Evolutionary conservation across 192 early-diverging fungal species (phyloP).

Genomic region (Coemansia reversa): DNA sequence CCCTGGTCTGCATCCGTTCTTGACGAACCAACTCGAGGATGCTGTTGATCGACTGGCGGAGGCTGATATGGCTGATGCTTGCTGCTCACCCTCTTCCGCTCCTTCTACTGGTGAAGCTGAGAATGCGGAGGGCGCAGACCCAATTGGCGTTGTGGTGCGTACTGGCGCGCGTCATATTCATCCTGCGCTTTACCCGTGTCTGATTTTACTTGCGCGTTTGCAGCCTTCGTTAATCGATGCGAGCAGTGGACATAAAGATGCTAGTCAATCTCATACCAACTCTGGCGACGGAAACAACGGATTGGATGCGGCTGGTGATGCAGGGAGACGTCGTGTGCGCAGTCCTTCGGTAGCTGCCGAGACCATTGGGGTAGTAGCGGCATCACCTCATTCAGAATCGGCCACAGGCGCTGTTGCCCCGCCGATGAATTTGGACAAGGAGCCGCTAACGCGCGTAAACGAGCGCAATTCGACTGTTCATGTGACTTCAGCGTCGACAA

Average conservation of each 20-base stretch:
- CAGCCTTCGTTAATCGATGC: conserved; percentile 64
- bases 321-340: too few relatives aligned
- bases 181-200: conserved; percentile 86
- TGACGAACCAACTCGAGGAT: conserved; percentile 69
- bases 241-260: background rate
- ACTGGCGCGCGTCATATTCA: conserved; percentile 63
- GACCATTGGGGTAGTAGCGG: conserved; percentile 22
- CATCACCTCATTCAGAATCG: conserved; percentile 31
- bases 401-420: conserved; percentile 41
- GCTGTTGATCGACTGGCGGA: conserved; percentile 62
- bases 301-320: too few relatives aligned
- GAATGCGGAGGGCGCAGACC: conserved; percentile 6
- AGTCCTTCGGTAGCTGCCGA: conserved; percentile 7
- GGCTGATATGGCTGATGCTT: conserved; percentile 17
- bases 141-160: conserved; percentile 20
- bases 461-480: conserved; percentile 55
- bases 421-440: conserved; percentile 50
- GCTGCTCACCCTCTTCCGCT: background rate
- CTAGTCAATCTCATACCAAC: too few relatives aligned
- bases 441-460: conserved; percentile 43
- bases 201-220: conserved; percentile 81
- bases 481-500: conserved; percentile 44
- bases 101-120: background rate
- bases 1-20: conserved; percentile 73
- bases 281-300: too few relatives aligned